phyloP scores from a whole-genome alignment of 495 filamentous ascomycete genomes.

The Podospora didyma region DNA sequence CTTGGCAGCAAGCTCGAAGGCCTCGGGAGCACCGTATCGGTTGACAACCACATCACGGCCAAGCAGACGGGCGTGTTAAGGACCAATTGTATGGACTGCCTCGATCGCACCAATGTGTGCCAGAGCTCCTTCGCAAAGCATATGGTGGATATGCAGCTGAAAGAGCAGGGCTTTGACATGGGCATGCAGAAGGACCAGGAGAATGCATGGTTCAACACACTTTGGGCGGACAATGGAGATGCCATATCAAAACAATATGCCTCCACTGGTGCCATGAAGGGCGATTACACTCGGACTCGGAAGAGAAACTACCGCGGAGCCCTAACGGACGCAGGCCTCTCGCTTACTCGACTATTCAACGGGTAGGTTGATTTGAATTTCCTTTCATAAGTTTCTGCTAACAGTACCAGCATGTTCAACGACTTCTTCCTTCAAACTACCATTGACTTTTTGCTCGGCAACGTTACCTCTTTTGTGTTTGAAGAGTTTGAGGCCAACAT shows the following conservation, averaged over 20 bases:
- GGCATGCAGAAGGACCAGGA: conserved; percentile 63
- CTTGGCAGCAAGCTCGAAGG: conserved; percentile 60
- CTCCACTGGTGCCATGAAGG: conserved; percentile 88
- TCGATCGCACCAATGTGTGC: conserved; percentile 90
- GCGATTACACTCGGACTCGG: conserved; percentile 86
- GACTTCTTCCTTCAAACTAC: conserved; percentile 94
- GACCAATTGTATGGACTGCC: conserved; percentile 97
- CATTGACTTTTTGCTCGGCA: conserved; percentile 92
- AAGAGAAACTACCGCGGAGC: conserved; percentile 91
- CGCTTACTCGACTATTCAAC: conserved; percentile 67
- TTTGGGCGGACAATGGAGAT: conserved; percentile 94
- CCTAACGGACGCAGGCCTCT: conserved; percentile 87
- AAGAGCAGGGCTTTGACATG: conserved; percentile 68
- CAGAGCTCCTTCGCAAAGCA: conserved; percentile 79
- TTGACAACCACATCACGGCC: conserved; percentile 40
- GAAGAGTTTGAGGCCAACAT: conserved; percentile 87
- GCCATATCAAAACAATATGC: conserved; percentile 73
- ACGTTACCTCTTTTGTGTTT: conserved; percentile 76
- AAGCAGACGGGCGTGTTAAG: conserved; percentile 72
- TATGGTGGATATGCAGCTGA: conserved; percentile 72
- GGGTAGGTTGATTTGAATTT: conserved; percentile 33
- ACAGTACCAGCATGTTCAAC: conserved; percentile 79
- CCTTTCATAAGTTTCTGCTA: conserved; percentile 12
- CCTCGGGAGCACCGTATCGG: conserved; percentile 60
- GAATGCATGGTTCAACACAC: conserved; percentile 85